Base-by-base conservation (phyloP, 2,329 filamentous ascomycete genomes). In the Neonectria coccinea region DNA sequence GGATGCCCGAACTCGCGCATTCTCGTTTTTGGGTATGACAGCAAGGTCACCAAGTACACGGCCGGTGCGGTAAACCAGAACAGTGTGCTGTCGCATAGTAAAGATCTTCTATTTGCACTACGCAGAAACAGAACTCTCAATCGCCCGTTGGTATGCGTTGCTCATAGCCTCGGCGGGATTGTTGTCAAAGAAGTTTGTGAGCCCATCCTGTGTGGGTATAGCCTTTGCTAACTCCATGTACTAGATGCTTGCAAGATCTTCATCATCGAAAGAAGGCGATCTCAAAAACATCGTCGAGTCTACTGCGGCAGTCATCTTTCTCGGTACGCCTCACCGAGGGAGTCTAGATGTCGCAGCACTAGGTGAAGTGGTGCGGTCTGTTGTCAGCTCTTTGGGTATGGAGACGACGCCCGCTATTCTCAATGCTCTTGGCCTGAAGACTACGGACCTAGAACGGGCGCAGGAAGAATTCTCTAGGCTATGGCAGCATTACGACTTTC, bases 281-380 rank as follows among this genome's bases (percentile, higher is more conserved):
- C 22, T 59, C 16, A 48, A 70, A 70, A 33, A 60, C 69, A 16
- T 75, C 1, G 11, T 75, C 16, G 42, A 71, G 1, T 67, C 72
- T 0, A 77, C 76, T 0, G 56, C 48, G 0, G 76, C 74, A 2
- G 51, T 79, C 2, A 41, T 80, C 0, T 80, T 80, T 36, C 74
- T 80, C 11, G 78, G 78, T 0, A 79, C 77, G 0, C 78, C 78
- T 0, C 78, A 79, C 53, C 59, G 67, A 69, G 78, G 59, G 1
- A 66, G 31, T 56, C 74, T 4, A 65, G 76, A 59, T 69, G 71
- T 25, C 50, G 72, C 48, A 51, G 67, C 20, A 1, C 69, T 47
- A 3, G 67, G 66, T 0, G 60, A 68, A 12, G 33, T 31, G 54
- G 64, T 54, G 2, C 22, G 64, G 7, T 60, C 64, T 0, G 6